These are phyloP conservation scores for Lentinula sp. DNA, from an alignment of 768 basidiomycete species.

Conservation along the genomic window DNA sequence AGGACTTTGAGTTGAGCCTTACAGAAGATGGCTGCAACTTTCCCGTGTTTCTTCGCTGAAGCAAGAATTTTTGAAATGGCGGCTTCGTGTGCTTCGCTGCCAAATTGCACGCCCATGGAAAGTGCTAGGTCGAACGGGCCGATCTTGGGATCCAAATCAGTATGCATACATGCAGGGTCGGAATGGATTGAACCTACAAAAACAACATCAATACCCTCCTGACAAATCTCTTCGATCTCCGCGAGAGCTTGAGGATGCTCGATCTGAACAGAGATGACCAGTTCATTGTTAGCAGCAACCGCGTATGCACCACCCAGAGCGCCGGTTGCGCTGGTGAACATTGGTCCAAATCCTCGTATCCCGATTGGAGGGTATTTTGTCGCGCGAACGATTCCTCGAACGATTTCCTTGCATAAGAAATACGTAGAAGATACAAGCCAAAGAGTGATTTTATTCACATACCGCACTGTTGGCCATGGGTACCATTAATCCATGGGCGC, in stretches of 20 bases:
- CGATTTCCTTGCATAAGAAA: slow-evolving; percentile 12
- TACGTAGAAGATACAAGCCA: not conserved
- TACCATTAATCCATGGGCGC: slow-evolving; percentile 34
- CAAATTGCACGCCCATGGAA: slow-evolving; percentile 19
- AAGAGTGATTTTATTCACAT: not conserved
- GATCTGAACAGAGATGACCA: slow-evolving; percentile 17
- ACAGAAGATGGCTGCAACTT: slow-evolving; percentile 20
- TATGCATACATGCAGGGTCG: not conserved
- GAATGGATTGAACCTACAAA: slow-evolving; percentile 10
- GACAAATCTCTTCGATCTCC: slow-evolving; percentile 16
- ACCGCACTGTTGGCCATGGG: slow-evolving; percentile 17
- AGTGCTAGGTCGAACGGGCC: slow-evolving; percentile 18
- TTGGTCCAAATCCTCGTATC: slow-evolving; percentile 17
- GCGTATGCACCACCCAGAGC: slow-evolving; percentile 14
- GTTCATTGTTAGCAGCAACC: slow-evolving; percentile 10
- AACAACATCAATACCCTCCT: slow-evolving; percentile 18
- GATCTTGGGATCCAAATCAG: slow-evolving; percentile 10
- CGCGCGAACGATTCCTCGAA: slow-evolving; percentile 17
- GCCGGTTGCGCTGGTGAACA: slow-evolving; percentile 19
- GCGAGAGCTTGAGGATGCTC: slow-evolving; percentile 19
- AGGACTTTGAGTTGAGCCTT: not conserved
- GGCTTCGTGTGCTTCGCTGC: slow-evolving; percentile 13
- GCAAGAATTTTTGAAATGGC: slow-evolving; percentile 16
- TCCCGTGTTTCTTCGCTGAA: slow-evolving; percentile 14
- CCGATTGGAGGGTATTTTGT: slow-evolving; percentile 18